Conservation (phyloP, 1,284 basidiomycete species). For the Inonotus obliquus region DNA sequence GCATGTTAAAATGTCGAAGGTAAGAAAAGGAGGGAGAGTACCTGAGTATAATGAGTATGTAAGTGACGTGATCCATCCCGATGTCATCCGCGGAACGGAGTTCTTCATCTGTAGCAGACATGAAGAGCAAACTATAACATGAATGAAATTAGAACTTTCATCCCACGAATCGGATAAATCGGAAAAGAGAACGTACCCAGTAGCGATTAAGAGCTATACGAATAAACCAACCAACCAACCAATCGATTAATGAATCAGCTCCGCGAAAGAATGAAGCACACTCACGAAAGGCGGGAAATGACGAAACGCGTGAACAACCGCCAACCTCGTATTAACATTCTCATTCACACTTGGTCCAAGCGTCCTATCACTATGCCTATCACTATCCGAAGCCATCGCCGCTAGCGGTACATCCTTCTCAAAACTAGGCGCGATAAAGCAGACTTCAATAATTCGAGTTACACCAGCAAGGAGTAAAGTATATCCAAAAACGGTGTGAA, state of each 20-base stretch:
- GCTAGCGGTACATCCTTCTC: slow-evolving; percentile 23
- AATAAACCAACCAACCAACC: not conserved
- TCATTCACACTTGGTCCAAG: slow-evolving; percentile 31
- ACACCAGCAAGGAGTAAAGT: slow-evolving; percentile 85
- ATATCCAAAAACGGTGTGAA: slow-evolving; percentile 82
- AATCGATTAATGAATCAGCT: slow-evolving; percentile 7
- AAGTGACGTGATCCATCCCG: slow-evolving; percentile 87
- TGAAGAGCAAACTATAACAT: slow-evolving; percentile 65
- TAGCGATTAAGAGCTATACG: slow-evolving; percentile 57
- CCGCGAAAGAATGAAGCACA: slow-evolving; percentile 20
- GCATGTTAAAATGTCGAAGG: not conserved
- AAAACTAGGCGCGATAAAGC: slow-evolving; percentile 56
- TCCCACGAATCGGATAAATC: not conserved
- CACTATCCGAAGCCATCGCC: slow-evolving; percentile 33
- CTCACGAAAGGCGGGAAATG: slow-evolving; percentile 84
- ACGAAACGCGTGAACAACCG: slow-evolving; percentile 62
- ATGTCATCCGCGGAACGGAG: slow-evolving; percentile 60
- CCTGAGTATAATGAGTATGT: slow-evolving; percentile 82
- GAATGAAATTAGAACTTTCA: slow-evolving; percentile 3
- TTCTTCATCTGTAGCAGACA: slow-evolving; percentile 91
- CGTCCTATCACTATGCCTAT: slow-evolving; percentile 61
- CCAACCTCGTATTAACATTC: slow-evolving; percentile 26
- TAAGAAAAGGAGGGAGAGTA: slow-evolving; percentile 25
- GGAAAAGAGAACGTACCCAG: slow-evolving; percentile 39
- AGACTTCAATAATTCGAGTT: slow-evolving; percentile 82